Conservation (phyloP, 164 flowering plant genomes). For the Nymphaea thermarum region DNA sequence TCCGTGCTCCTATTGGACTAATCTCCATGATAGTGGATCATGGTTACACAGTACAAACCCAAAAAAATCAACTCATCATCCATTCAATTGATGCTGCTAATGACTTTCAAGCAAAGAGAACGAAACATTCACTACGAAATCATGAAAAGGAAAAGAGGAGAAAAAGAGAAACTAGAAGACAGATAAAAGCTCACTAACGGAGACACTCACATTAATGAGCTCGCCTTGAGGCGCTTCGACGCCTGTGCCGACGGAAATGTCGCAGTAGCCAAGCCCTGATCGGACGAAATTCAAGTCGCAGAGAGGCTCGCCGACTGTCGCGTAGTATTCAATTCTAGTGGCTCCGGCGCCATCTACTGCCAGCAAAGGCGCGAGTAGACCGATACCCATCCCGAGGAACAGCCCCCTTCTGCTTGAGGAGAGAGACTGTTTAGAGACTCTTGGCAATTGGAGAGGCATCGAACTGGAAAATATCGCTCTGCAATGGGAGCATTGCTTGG, state of each 20-base stretch:
- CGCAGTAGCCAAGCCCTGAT: slow-evolving; percentile 85
- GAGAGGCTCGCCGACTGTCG: slow-evolving; percentile 61
- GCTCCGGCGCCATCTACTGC: slow-evolving; percentile 48
- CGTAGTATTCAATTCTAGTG: slow-evolving; percentile 76
- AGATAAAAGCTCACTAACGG: neutral
- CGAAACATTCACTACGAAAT: neutral
- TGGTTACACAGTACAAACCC: too few relatives aligned
- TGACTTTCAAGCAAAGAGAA: neutral
- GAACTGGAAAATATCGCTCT: slow-evolving; percentile 12
- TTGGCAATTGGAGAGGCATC: slow-evolving; percentile 1
- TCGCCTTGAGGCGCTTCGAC: slow-evolving; percentile 43
- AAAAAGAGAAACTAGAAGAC: neutral
- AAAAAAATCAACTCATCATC: too few relatives aligned
- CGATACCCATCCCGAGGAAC: slow-evolving; percentile 29
- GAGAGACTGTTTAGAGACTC: slow-evolving; percentile 7
- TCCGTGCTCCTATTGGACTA: too few relatives aligned
- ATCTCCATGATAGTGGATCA: too few relatives aligned
- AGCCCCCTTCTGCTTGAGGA: slow-evolving; percentile 18
- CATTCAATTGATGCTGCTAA: too few relatives aligned
- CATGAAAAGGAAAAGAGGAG: neutral
- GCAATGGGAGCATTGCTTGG: slow-evolving; percentile 8
- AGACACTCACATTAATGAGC: slow-evolving; percentile 65
- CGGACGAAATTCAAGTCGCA: slow-evolving; percentile 54
- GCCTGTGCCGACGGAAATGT: slow-evolving; percentile 54
- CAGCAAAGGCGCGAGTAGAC: slow-evolving; percentile 43